Base-by-base conservation (phyloP, 2,329 filamentous ascomycete genomes). In the Myotisia sp. region DNA sequence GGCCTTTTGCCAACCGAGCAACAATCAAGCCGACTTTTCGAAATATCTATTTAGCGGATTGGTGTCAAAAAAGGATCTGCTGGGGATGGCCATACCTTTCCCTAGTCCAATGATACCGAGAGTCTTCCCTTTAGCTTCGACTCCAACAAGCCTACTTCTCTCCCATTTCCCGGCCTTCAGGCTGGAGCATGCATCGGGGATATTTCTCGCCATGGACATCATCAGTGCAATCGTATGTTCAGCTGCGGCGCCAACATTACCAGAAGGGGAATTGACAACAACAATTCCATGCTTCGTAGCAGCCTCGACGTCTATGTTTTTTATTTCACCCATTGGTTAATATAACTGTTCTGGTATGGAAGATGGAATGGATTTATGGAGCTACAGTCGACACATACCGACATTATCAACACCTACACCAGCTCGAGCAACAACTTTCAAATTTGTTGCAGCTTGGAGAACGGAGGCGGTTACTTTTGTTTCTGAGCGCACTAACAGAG, bases 331-430 rank as follows among this genome's bases (percentile, higher is more conserved):
- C 18, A n/a, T 17, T 16, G 14, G 13, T 18, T 12, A 24, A 26
- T 22, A 23, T 14, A n/a, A n/a, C n/a, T n/a, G n/a, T n/a, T n/a
- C n/a, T n/a, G n/a, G n/a, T n/a, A n/a, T n/a, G 17, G n/a, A 27
- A 19, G 17, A 5, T 22, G 18, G n/a, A 10, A 32, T 6, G 2
- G 22, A 3, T 9, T 16, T 16, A 14, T 3, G 17, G 6, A 10
- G 18, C 17, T n/a, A 23, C 18, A 27, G 10, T 10, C 14, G 7
- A 29, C 13, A 44, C 51, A 38, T 34, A 54, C 52, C 69, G 31
- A 90, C 81, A 58, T 87, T 86, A 58, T 87, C 80, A 16, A 87
- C 79, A 20, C 79, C 82, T 1, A 87, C 82, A 8, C 82, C 82
- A 8, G 82, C 82, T 40, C 82, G 67, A 2, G 80, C 82, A 14